Evolutionary conservation across 2,329 filamentous ascomycete species (phyloP).

Genomic region (Cryphonectria nitschkei): DNA sequence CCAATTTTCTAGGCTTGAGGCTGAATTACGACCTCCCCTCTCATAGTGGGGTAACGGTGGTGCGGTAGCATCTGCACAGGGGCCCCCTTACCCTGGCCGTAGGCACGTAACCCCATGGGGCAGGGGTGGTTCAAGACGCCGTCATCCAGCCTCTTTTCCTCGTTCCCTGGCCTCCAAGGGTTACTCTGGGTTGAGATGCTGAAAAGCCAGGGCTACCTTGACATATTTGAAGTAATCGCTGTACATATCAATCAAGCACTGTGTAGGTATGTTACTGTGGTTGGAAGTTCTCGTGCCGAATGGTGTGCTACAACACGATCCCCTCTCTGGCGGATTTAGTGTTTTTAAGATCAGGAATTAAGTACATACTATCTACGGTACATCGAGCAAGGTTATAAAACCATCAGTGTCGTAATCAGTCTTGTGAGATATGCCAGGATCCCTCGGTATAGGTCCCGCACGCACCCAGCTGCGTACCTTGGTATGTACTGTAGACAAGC

Average conservation of each 20-base stretch:
- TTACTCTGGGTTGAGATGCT: not conserved
- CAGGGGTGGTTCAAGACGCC: not conserved
- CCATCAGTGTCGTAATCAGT: not conserved
- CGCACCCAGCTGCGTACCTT: not conserved
- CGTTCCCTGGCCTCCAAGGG: too few relatives aligned
- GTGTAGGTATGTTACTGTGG: not conserved
- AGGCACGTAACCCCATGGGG: not conserved
- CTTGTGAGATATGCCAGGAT: not conserved
- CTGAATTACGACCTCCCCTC: not conserved
- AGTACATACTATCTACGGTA: not conserved
- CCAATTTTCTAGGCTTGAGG: not conserved
- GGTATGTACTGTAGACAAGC: not conserved
- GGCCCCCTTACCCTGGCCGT: not conserved
- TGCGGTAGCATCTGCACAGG: not conserved
- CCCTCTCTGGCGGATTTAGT: not conserved
- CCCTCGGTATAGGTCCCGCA: constrained; percentile 5
- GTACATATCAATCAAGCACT: too few relatives aligned
- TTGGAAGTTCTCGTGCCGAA: not conserved
- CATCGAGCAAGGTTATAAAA: not conserved
- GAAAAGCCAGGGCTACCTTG: too few relatives aligned
- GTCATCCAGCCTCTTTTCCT: not conserved
- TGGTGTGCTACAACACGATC: not conserved
- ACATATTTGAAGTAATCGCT: not conserved
- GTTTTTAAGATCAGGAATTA: not conserved
- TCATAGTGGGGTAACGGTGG: not conserved